These are phyloP conservation scores for Fusarium burgessii DNA, from an alignment of 2,329 filamentous ascomycete species.

Conservation along the genomic window DNA sequence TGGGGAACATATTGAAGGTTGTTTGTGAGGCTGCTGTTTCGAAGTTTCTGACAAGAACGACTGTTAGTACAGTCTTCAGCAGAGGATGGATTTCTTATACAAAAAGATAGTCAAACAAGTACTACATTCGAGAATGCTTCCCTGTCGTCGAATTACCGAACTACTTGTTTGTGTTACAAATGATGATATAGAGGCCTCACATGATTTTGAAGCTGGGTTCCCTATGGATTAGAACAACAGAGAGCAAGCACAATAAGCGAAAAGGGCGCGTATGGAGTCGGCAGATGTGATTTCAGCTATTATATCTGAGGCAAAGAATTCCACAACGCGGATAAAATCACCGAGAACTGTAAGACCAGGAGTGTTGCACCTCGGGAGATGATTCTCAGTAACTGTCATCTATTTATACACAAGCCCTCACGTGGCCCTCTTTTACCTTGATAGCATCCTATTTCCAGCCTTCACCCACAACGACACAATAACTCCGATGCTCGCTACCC, in stretches of 20 bases:
- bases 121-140: constrained; percentile 14
- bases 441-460: constrained; percentile 51
- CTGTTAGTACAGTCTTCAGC: neutral
- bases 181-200: constrained; percentile 2
- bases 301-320: constrained; percentile 23
- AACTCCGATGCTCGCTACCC: constrained; percentile 51
- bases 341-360: constrained; percentile 9
- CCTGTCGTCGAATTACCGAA: neutral
- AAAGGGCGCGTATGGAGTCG: neutral
- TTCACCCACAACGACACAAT: constrained; percentile 56
- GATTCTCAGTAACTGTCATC: neutral
- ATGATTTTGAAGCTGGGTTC: neutral
- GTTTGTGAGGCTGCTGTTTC: neutral
- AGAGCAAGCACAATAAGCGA: constrained; percentile 16
- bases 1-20: constrained; percentile 14
- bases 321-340: constrained; percentile 14
- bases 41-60: neutral
- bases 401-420: neutral
- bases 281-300: constrained; percentile 21
- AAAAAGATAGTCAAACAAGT: neutral
- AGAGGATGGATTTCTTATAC: constrained; percentile 4
- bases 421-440: constrained; percentile 5
- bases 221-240: constrained; percentile 7
- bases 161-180: constrained; percentile 22
- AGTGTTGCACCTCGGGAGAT: constrained; percentile 1